phyloP scores from a whole-genome alignment of 2,329 filamentous ascomycete species.

The Talaromyces sp. region DNA sequence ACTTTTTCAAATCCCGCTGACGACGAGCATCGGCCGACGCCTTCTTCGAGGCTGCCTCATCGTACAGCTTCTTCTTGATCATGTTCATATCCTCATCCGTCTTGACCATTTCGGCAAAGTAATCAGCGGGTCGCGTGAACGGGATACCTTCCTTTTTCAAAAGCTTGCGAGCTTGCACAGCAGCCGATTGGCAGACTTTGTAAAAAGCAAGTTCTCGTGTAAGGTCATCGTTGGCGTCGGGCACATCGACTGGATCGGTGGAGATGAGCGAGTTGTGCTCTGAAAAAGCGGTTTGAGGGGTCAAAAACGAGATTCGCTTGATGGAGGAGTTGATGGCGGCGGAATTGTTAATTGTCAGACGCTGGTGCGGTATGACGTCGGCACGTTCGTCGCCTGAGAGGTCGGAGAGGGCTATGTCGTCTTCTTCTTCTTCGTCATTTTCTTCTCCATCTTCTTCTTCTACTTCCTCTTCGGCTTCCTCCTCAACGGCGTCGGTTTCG shows the following conservation, averaged over 20 bases:
- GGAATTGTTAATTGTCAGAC: constrained; percentile 96
- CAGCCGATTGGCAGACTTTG: constrained; percentile 78
- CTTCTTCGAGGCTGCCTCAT: constrained; percentile 89
- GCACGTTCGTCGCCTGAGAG: constrained; percentile 75
- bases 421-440: constrained; percentile 70
- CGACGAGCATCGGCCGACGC: constrained; percentile 85
- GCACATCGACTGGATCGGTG: constrained; percentile 64
- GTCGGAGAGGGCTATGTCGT: constrained; percentile 86
- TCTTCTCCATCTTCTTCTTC: constrained; percentile 43
- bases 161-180: constrained; percentile 64
- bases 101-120: constrained; percentile 99
- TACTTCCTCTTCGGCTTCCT: constrained; percentile 33
- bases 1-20: constrained; percentile 95
- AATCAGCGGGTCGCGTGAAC: constrained; percentile 87
- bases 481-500: constrained; percentile 18
- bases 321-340: constrained; percentile 75
- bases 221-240: constrained; percentile 85
- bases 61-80: constrained; percentile 87
- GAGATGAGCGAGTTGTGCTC: constrained; percentile 75
- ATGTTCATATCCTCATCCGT: constrained; percentile 97
- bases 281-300: constrained; percentile 69
- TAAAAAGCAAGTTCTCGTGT: constrained; percentile 91
- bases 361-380: constrained; percentile 84
- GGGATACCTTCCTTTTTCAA: constrained; percentile 77
- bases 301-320: constrained; percentile 57